Evolutionary conservation across 352 stramenopile species (phyloP).

Genomic region (Pythium chondricola): DNA sequence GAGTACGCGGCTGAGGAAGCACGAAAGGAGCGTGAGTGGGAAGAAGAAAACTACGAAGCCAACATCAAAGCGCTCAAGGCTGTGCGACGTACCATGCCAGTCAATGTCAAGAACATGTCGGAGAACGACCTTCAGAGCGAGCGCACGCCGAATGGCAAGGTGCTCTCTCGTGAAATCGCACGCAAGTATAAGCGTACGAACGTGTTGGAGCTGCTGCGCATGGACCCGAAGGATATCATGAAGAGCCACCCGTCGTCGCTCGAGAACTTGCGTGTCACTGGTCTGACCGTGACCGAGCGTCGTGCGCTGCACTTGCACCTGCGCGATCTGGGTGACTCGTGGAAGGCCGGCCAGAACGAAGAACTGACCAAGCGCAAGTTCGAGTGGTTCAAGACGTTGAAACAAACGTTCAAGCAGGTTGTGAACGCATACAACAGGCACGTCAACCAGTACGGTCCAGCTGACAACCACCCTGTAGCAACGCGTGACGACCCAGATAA

Average conservation of each 20-base stretch:
- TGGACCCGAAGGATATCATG: slow-evolving; percentile 82
- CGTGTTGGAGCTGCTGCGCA: slow-evolving; percentile 84
- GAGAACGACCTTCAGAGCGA: slow-evolving; percentile 75
- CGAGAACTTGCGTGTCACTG: slow-evolving; percentile 88
- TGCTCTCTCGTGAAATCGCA: slow-evolving; percentile 70
- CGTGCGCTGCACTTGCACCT: slow-evolving; percentile 87
- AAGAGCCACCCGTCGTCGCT: slow-evolving; percentile 87
- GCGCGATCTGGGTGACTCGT: slow-evolving; percentile 73
- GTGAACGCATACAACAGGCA: slow-evolving; percentile 89
- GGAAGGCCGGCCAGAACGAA: slow-evolving; percentile 86
- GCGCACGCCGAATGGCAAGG: slow-evolving; percentile 67
- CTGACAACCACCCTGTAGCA: slow-evolving; percentile 84
- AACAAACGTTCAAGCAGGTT: slow-evolving; percentile 91
- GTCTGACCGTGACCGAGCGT: slow-evolving; percentile 87
- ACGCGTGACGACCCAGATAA: slow-evolving; percentile 78
- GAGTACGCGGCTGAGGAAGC: slow-evolving; percentile 89
- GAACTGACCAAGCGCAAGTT: slow-evolving; percentile 91
- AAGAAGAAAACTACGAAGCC: slow-evolving; percentile 82
- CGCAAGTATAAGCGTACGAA: slow-evolving; percentile 92
- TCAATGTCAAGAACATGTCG: slow-evolving; percentile 89
- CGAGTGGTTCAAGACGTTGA: slow-evolving; percentile 90
- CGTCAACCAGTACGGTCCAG: slow-evolving; percentile 87
- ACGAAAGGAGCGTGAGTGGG: slow-evolving; percentile 88
- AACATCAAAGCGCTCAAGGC: slow-evolving; percentile 87
- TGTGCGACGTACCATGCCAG: slow-evolving; percentile 89